Conservation (phyloP, 768 basidiomycete species). For the Leucocoprinus sp. region DNA sequence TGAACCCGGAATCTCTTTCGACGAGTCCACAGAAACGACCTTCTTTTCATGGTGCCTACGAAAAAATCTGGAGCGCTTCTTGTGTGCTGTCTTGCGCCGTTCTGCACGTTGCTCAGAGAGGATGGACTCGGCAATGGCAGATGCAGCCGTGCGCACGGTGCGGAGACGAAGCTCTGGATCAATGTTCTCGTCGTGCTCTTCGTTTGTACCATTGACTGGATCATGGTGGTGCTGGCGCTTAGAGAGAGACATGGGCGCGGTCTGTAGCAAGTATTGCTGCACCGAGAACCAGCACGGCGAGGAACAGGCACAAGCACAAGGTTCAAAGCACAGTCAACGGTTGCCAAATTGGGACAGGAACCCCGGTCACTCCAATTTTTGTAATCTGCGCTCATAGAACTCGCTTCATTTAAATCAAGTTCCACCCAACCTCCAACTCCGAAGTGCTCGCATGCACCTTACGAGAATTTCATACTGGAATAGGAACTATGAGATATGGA, state of each 20-base stretch:
- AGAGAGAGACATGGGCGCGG: slow-evolving; percentile 27
- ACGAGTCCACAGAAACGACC: slow-evolving; percentile 17
- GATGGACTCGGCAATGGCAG: slow-evolving; percentile 82
- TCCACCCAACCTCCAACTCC: no score
- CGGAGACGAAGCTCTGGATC: slow-evolving; percentile 84
- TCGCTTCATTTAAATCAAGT: no score
- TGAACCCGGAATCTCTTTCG: slow-evolving; percentile 37
- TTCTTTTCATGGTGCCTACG: slow-evolving; percentile 43
- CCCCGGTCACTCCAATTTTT: no score
- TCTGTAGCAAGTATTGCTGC: neutral
- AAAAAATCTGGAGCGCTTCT: slow-evolving; percentile 54
- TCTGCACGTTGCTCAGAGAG: slow-evolving; percentile 67
- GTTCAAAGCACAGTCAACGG: no score
- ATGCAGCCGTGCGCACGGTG: slow-evolving; percentile 89
- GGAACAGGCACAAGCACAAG: no score
- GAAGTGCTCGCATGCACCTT: no score
- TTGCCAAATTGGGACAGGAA: no score
- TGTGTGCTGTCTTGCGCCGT: slow-evolving; percentile 40
- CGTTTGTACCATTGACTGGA: slow-evolving; percentile 39
- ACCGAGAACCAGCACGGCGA: slow-evolving; percentile 13
- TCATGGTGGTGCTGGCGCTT: slow-evolving; percentile 29
- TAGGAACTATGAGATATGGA: no score
- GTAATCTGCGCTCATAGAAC: no score
- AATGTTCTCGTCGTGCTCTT: slow-evolving; percentile 58
- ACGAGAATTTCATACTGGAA: no score